Evolutionary conservation across 163 green algal species (phyloP).

Genomic region (Scenedesmus sp.): DNA sequence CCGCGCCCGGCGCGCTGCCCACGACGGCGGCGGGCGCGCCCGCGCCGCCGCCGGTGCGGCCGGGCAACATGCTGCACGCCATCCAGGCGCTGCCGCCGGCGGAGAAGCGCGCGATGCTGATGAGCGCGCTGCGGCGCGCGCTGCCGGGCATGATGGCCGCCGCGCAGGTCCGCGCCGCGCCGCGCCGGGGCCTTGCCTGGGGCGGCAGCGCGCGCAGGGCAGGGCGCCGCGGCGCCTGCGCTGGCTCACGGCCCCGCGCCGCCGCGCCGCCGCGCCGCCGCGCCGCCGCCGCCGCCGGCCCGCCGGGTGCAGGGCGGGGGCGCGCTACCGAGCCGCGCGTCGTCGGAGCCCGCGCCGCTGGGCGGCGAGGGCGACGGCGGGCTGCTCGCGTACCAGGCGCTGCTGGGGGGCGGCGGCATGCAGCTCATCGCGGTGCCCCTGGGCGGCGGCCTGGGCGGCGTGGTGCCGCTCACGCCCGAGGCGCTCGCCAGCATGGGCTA

Average conservation of each 20-base stretch:
- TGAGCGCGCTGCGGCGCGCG: constrained; percentile 24
- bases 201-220: no score
- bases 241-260: no score
- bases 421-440: constrained; percentile 42
- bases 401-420: constrained; percentile 23
- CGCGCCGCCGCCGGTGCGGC: constrained; percentile 22
- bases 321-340: no score
- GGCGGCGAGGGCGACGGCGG: background rate
- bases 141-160: constrained; percentile 39
- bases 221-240: no score
- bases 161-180: background rate
- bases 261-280: no score
- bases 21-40: constrained; percentile 13
- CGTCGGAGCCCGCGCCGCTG: background rate
- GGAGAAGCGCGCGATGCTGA: constrained; percentile 38
- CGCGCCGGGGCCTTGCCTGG: no score
- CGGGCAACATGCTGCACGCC: constrained; percentile 22
- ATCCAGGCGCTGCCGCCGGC: constrained; percentile 21
- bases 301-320: no score
- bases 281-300: no score
- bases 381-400: constrained; percentile 25
- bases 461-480: constrained; percentile 26
- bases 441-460: constrained; percentile 39
- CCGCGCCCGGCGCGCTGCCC: constrained; percentile 24
- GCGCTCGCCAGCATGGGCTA: constrained; percentile 20